Percentiles rank a stretch among this genome's conserved stretches.
phyloP scores from a whole-genome alignment of 2,329 filamentous ascomycete genomes.

The Akanthomyces uredinophilus region DNA sequence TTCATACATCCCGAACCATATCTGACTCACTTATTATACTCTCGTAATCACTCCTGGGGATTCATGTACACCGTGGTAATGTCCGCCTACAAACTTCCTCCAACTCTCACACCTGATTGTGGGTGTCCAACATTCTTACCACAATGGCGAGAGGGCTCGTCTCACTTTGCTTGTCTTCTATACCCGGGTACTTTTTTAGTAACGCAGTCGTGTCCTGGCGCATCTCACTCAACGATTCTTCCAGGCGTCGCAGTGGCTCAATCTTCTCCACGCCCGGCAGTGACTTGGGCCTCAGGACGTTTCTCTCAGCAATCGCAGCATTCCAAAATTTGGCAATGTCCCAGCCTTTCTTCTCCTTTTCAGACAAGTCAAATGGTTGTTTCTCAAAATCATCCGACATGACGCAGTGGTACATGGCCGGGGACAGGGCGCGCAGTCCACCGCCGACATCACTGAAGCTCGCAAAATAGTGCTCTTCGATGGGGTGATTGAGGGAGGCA shows the following conservation, averaged over 20 bases:
- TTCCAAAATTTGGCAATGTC: constrained; percentile 2
- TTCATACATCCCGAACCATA: no score
- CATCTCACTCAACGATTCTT: background rate
- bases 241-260: background rate
- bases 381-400: background rate
- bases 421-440: background rate
- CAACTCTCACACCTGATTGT: background rate
- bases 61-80: no score
- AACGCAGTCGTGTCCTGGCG: background rate
- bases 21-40: no score
- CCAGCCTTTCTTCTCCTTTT: background rate
- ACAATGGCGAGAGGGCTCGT: background rate
- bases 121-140: background rate
- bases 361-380: background rate
- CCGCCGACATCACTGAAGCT: constrained; percentile 9
- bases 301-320: background rate
- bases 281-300: background rate
- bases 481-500: constrained; percentile 20
- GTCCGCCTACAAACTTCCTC: no score
- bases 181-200: background rate
- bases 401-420: background rate
- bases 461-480: constrained; percentile 22
- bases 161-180: background rate
- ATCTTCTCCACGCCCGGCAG: background rate
- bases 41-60: no score